phyloP scores from a whole-genome alignment of 140 eudicot species.

The Ambrosia hybrid region DNA sequence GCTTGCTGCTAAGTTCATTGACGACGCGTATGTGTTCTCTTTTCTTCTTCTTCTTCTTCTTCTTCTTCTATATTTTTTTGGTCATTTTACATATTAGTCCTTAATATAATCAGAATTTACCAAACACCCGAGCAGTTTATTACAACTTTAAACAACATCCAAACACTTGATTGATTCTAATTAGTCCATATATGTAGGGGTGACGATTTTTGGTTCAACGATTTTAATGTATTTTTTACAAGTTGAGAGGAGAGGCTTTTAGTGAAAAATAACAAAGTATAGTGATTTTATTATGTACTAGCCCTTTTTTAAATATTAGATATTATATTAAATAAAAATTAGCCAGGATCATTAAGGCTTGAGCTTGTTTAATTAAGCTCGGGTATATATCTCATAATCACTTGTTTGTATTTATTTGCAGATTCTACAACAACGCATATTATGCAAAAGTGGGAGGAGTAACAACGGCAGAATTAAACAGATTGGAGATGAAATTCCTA shows the following conservation, averaged over 20 bases:
- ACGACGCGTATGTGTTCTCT: constrained; percentile 72
- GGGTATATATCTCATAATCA: background rate
- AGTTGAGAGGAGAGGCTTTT: too few species aligned
- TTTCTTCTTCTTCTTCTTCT: background rate
- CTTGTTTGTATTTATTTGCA: constrained; percentile 23
- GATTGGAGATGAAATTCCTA: constrained; percentile 70
- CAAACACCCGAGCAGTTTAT: background rate
- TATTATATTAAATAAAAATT: too few species aligned
- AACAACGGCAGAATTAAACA: constrained; percentile 69
- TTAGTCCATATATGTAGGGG: too few species aligned
- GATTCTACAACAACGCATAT: constrained; percentile 79
- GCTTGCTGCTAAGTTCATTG: constrained; percentile 91
- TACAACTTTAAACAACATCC: too few species aligned
- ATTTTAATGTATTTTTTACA: too few species aligned
- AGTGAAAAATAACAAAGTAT: too few species aligned
- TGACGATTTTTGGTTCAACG: too few species aligned
- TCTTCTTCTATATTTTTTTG: background rate
- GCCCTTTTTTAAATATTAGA: too few species aligned
- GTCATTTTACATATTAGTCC: background rate
- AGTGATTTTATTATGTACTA: too few species aligned
- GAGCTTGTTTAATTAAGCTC: background rate
- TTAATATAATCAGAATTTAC: too few species aligned
- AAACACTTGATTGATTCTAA: too few species aligned
- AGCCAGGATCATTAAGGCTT: background rate
- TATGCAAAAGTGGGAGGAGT: constrained; percentile 95